These are phyloP conservation scores for Lathyrus oleraceus DNA, from an alignment of 306 rosid genomes.

Conservation along the genomic window DNA sequence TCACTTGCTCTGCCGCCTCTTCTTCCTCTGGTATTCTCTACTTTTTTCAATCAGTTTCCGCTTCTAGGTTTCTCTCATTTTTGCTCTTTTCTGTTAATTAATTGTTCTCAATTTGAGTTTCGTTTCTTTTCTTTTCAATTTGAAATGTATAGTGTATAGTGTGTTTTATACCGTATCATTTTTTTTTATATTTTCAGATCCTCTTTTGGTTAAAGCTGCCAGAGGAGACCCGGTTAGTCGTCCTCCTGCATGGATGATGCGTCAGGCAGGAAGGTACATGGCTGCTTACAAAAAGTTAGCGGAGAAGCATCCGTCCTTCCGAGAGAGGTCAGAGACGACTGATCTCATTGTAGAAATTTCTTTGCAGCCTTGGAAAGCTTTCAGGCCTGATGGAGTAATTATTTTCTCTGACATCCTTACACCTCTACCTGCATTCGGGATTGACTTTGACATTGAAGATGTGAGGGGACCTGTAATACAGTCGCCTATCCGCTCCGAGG, in stretches of 20 bases:
- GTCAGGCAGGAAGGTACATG: slow-evolving; percentile 99
- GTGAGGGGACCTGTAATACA: slow-evolving; percentile 89
- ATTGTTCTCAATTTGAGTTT: slow-evolving; percentile 1
- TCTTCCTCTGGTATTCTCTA: slow-evolving; percentile 53
- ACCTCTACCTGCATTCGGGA: slow-evolving; percentile 93
- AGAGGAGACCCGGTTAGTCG: slow-evolving; percentile 87
- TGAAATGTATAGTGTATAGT: slow-evolving; percentile 12
- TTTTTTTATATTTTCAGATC: slow-evolving; percentile 60
- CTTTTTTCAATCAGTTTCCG: no score
- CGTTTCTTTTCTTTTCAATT: slow-evolving; percentile 14
- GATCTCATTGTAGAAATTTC: slow-evolving; percentile 99
- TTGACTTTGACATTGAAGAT: slow-evolving; percentile 92
- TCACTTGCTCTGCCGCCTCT: slow-evolving; percentile 58
- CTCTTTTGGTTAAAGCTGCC: slow-evolving; percentile 92
- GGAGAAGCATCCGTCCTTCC: slow-evolving; percentile 89
- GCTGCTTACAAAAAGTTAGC: slow-evolving; percentile 95
- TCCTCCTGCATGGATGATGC: slow-evolving; percentile 99
- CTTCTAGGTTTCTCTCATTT: slow-evolving; percentile 22
- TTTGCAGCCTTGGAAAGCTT: slow-evolving; percentile 99
- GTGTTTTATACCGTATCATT: background rate
- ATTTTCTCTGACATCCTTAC: slow-evolving; percentile 96
- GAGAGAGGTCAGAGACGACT: slow-evolving; percentile 97
- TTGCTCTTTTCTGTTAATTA: slow-evolving; percentile 1
- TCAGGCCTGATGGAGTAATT: slow-evolving; percentile 94
- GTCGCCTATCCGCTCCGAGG: slow-evolving; percentile 79